Evolutionary conservation across 2,329 filamentous ascomycete species (phyloP).

Genomic region (Tolypocladium tundrense): DNA sequence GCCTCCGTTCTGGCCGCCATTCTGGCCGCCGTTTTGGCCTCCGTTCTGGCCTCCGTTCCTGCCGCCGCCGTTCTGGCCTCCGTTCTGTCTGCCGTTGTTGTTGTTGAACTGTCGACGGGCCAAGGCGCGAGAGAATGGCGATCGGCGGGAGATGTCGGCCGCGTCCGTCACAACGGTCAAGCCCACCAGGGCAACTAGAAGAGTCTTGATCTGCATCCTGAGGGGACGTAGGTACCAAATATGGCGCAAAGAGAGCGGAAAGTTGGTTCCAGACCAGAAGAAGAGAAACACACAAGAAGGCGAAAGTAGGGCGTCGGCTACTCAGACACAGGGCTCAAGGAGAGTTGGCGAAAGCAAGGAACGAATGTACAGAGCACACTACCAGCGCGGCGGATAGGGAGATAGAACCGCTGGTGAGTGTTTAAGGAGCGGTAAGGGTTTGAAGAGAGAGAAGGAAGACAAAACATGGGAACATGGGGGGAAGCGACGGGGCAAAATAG

Average conservation of each 20-base stretch:
- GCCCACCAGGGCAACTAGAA: constrained; percentile 39
- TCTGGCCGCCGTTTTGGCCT: constrained; percentile 3
- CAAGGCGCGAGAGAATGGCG: constrained; percentile 25
- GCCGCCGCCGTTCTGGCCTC: constrained; percentile 8
- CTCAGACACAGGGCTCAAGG: neutral
- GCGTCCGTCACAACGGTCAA: constrained; percentile 1
- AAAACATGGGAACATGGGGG: constrained; percentile 33
- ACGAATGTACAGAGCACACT: constrained; percentile 20
- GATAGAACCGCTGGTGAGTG: constrained; percentile 24
- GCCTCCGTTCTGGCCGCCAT: constrained; percentile 4
- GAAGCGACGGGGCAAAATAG: constrained; percentile 18
- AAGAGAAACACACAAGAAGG: constrained; percentile 12
- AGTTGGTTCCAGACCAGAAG: constrained; percentile 10
- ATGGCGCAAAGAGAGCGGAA: constrained; percentile 13
- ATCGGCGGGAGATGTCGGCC: constrained; percentile 24
- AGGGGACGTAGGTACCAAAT: constrained; percentile 5
- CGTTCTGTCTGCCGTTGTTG: constrained; percentile 4
- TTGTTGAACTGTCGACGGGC: constrained; percentile 28
- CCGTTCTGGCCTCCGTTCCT: constrained; percentile 4
- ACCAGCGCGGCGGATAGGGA: constrained; percentile 4
- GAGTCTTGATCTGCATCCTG: constrained; percentile 43
- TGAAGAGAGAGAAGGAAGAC: constrained; percentile 39
- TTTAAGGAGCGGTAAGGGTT: constrained; percentile 3
- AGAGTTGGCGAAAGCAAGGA: constrained; percentile 9
- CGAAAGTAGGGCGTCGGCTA: neutral